These are phyloP conservation scores for Malassezia slooffiae DNA, from an alignment of 1,284 basidiomycete genomes.

Conservation along the genomic window DNA sequence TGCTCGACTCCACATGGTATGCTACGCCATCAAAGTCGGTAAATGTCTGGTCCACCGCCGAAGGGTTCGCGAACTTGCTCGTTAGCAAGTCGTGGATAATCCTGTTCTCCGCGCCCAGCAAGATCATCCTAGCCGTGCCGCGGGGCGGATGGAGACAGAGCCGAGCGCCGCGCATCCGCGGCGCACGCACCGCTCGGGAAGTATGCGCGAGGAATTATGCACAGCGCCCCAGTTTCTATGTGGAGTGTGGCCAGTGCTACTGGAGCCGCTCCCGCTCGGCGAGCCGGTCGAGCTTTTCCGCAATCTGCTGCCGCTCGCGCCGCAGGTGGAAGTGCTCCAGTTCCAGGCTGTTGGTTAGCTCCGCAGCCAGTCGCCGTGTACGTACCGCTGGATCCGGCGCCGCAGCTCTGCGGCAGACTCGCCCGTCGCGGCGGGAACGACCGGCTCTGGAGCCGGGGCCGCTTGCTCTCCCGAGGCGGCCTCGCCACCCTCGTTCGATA, in stretches of 20 bases:
- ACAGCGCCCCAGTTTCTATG: too few relatives aligned
- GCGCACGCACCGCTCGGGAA: not conserved
- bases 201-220: constrained; percentile 12
- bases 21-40: constrained; percentile 96
- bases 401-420: not conserved
- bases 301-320: constrained; percentile 21
- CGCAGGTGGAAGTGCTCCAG: constrained; percentile 18
- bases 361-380: not conserved
- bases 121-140: constrained; percentile 33
- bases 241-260: not conserved
- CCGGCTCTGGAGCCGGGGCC: not conserved
- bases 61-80: constrained; percentile 79
- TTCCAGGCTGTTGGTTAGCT: constrained; percentile 8
- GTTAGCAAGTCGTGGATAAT: constrained; percentile 82
- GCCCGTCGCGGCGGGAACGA: not conserved
- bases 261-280: not conserved
- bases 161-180: not conserved
- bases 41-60: constrained; percentile 82
- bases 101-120: constrained; percentile 50
- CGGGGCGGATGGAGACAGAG: too few relatives aligned
- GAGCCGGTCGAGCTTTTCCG: constrained; percentile 22
- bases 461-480: not conserved
- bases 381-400: constrained; percentile 8
- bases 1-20: constrained; percentile 77
- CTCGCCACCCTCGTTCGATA: constrained; percentile 5